phyloP scores from a whole-genome alignment of 176 grass and related monocot species.

The Cenchrus purpureus region DNA sequence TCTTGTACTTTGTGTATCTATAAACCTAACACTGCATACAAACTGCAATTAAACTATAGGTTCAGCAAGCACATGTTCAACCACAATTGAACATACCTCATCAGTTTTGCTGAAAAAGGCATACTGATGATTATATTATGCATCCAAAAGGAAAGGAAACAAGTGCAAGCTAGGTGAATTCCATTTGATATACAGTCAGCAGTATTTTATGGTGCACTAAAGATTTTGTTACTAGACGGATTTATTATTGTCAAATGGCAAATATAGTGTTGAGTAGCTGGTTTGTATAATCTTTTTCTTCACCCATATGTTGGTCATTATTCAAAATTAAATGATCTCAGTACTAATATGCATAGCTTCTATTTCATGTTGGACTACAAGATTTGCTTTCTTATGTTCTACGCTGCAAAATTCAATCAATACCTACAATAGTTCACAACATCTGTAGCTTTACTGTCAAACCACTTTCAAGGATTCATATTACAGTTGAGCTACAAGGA shows the following conservation, averaged over 20 bases:
- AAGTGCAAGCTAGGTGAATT: background rate
- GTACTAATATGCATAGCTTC: background rate
- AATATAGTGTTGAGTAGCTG: background rate
- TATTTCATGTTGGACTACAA: background rate
- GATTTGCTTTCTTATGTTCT: background rate
- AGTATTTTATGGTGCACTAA: background rate
- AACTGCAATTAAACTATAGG: background rate
- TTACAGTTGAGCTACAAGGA: background rate
- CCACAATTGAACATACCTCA: too few relatives aligned
- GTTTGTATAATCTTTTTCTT: background rate
- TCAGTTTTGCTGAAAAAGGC: background rate
- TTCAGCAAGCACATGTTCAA: background rate
- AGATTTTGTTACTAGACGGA: background rate
- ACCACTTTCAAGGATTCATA: background rate
- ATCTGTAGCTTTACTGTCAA: background rate
- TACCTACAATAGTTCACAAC: background rate
- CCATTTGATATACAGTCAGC: background rate
- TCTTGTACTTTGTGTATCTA: background rate
- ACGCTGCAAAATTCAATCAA: background rate
- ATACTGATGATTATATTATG: background rate
- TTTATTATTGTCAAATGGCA: background rate
- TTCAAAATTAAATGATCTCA: background rate
- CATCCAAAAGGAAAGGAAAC: background rate
- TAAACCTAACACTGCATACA: background rate
- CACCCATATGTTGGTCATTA: background rate